Base-by-base conservation (phyloP, 164 flowering plant genomes). In the Macadamia integrifolia region DNA sequence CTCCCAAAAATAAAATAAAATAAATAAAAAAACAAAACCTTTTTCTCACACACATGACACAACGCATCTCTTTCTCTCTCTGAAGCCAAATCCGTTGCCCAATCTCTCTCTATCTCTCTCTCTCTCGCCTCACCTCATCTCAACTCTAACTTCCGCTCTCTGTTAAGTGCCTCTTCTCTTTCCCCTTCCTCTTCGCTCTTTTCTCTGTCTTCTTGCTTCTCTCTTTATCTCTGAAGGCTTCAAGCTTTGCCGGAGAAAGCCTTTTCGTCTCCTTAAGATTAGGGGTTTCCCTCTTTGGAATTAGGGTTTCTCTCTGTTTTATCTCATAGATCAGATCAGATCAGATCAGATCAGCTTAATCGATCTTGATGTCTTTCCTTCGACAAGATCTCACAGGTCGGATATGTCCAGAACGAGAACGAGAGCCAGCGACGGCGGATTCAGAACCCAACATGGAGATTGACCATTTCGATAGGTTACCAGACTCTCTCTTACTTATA, bases 401-500 rank as follows among this genome's bases (percentile, higher is more conserved):
- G 60, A 74, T 83, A 72, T 69, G 69, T 64, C 84, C 88, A 42
- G 84, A 77, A 8, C 86, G 83, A 29, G 61, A 56, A 12, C 48
- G 40, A 23, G 46, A 12, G 35, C 9, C 9, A 10, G 50, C n/a
- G n/a, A 32, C 15, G 9, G 50, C 48, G 9, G 50, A 9, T 11
- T 46, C 50, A 11, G 50, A 5, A 31, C 30, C 35, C 6, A 28
- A 60, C 14, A 28, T 58, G 29, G 63, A 9, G 65, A 56, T 66
- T 66, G 97, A 91, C 71, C 87, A 81, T 68, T 88, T 91, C 74
- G 97, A 90, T 56, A 75, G 79, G 14, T 58, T 90, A 0, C 96
- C 97, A 5, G 96, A 89, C 64, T 82, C 95, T 0, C 69, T 91
- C 3, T 81, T 91, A 60, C 84, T 91, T 9, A 66, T 89, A 3